Base-by-base conservation (phyloP, 208 protist species). In the Leishmania martiniquensis region DNA sequence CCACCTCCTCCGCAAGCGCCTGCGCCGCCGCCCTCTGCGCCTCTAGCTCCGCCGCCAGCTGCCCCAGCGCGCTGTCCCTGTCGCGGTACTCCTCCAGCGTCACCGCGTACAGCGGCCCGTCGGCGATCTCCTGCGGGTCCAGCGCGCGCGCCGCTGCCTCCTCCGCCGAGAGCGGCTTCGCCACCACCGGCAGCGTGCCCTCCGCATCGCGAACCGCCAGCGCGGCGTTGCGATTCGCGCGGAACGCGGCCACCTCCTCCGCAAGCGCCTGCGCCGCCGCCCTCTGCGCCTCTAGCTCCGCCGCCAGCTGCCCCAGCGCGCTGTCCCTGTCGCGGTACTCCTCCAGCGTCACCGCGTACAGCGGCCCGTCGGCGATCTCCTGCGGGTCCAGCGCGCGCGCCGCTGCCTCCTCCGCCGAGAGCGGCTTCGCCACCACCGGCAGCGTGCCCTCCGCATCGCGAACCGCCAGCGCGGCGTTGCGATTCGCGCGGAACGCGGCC, bases 391-490 rank as follows among this genome's bases (percentile, higher is more conserved):
- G 57, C 45, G 77, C 49, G 12, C 20, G 32, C 67, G 49, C 51
- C 0, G 77, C 70, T 1, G 77, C 57, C 37, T 75, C 77, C 10
- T 49, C 77, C 34, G 45, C 69, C n/a, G 62, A 32, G 52, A 75
- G 37, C 5, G 70, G 70, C 70, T 47, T 62, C 32, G 66, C 68
- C 25, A 32, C 49, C 54, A 70, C 77, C n/a, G 72, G 51, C 75
- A 87, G 79, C 83, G 83, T 66, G 63, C 66, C 85, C 32, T 78
- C 77, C 10, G 75, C 80, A 37, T 75, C 81, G 73, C 78, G 81
- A 25, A 72, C 77, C 65, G 71, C 73, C 63, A 81, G 67, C 78
- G 81, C 81, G n/a, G 77, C 79, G 80, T 76, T 80, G 65, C 83
- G 83, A 78, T 70, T 82, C 72, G 39, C 71, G 22, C 63, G 78